Evolutionary conservation across 169 alveolate species (phyloP), one percentile per base, ranked within the genome.

Genomic region (Plasmodium adleri): DNA sequence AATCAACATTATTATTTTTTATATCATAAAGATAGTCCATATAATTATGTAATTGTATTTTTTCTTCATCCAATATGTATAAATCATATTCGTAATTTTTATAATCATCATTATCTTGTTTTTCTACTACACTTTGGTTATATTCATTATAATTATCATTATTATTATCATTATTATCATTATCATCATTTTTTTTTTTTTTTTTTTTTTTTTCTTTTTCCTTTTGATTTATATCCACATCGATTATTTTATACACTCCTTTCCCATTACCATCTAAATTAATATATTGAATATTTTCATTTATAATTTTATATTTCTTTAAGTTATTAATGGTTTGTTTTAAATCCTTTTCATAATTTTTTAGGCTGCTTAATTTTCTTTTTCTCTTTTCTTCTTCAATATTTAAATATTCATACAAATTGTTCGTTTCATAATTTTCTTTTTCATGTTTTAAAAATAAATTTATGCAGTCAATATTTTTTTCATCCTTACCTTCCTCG

Each of bases 161-260:
- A 15, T 17, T 17, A 17, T 22, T 22, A 24, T 22, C 20, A 72
- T 72, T 26, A 3, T 72, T 52, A 10, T 60, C 70, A 13, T 62
- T 4, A 39, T 74, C 74, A 64, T 76, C 28, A 20, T 72, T 70
- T 52, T 47, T 17, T 62, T 4, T 32, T 32, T 17, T 22, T 15
- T n/a, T 26, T 58, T 43, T 70, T 7, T 20, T 47, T n/a, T 7
- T 56, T 6, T 56, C 28, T 10, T 56, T 56, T 56, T 15, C 9
- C 6, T 56, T 56, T 56, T 56, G 17, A 15, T 56, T 15, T 60
- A 83, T 39, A 83, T 83, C 63, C 64, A 83, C 72, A 49, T 83
- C 91, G 28, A 83, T 83, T 67, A 83, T 83, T 83, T 83, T 83
- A 63, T 67, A 83, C 45, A n/a, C 70, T 68, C 32, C 91, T 24